phyloP scores from a whole-genome alignment of 2,329 filamentous ascomycete species.

The Blastomyces parvus region DNA sequence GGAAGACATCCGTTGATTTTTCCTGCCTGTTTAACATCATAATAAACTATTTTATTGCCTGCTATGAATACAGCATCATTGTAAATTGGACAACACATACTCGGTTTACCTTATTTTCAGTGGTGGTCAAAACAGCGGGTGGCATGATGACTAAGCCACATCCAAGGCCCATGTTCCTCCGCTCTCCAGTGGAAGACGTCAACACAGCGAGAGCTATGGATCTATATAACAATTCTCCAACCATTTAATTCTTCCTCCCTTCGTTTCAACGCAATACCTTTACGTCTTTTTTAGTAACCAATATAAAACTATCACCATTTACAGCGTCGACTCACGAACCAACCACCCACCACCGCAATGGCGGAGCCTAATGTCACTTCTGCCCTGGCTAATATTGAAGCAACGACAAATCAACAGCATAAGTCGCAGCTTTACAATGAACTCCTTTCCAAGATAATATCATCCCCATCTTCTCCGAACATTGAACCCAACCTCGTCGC shows the following conservation, averaged over 20 bases:
- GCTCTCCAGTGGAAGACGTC: no score
- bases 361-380: constrained; percentile 42
- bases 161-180: no score
- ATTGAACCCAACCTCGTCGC: constrained; percentile 55
- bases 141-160: no score
- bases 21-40: no score
- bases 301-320: not conserved
- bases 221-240: not conserved
- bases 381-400: constrained; percentile 43
- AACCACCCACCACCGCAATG: constrained; percentile 27
- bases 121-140: no score
- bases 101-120: no score
- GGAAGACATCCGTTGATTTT: no score
- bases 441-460: constrained; percentile 48
- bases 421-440: constrained; percentile 49
- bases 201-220: no score
- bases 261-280: not conserved
- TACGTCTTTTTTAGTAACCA: not conserved
- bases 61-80: no score
- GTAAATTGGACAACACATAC: no score
- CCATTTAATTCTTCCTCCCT: not conserved
- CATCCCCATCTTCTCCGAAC: constrained; percentile 36
- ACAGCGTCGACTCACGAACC: not conserved
- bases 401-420: constrained; percentile 38
- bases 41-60: no score